Percentiles rank a stretch among this genome's conserved stretches.
These are phyloP conservation scores for Venturia aucupariae DNA, from an alignment of 2,329 filamentous ascomycete species.

Conservation along the genomic window DNA sequence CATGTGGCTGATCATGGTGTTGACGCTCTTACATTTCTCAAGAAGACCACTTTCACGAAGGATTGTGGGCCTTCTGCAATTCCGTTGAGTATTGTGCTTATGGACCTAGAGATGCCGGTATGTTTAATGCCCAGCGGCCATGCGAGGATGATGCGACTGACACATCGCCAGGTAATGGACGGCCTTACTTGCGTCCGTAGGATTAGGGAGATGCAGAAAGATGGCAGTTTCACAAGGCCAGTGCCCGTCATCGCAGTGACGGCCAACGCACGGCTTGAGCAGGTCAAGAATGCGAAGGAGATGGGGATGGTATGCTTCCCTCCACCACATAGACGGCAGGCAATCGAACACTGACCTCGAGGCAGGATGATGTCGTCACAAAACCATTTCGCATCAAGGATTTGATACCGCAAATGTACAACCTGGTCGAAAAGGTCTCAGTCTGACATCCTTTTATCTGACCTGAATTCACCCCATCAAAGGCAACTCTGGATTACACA, in stretches of 20 bases:
- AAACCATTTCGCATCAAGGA: constrained; percentile 29
- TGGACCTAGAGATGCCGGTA: constrained; percentile 15
- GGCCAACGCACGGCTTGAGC: constrained; percentile 14
- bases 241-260: constrained; percentile 15
- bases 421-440: constrained; percentile 13
- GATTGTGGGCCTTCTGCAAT: neutral
- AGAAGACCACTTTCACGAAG: constrained; percentile 11
- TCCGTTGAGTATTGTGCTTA: constrained; percentile 12
- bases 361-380: constrained; percentile 17
- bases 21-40: constrained; percentile 12
- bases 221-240: constrained; percentile 4
- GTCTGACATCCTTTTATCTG: neutral
- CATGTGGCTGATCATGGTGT: constrained; percentile 12
- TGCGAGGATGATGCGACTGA: neutral
- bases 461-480: neutral
- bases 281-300: constrained; percentile 8
- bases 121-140: neutral
- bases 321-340: neutral
- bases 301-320: constrained; percentile 11
- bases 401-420: constrained; percentile 23
- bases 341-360: neutral
- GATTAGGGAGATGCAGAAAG: constrained; percentile 13
- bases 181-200: constrained; percentile 9
- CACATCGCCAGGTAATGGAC: constrained; percentile 10
- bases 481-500: neutral